phyloP scores from a whole-genome alignment of 2,329 filamentous ascomycete genomes.

The Sporothrix globosa region DNA sequence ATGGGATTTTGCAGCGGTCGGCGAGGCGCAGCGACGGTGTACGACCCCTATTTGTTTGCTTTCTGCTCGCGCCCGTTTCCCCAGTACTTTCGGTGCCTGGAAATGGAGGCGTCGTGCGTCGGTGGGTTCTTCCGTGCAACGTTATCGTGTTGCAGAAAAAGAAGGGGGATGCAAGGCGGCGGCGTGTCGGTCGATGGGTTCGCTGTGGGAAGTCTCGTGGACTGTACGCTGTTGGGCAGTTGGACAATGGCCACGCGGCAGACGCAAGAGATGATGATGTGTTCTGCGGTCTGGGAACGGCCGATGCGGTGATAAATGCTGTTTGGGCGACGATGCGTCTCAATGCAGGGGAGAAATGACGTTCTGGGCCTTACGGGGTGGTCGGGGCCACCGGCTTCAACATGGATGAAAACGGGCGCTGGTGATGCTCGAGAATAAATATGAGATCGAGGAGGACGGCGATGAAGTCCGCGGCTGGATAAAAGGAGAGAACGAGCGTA shows the following conservation, averaged over 20 bases:
- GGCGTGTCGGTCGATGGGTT: slow-evolving; percentile 2
- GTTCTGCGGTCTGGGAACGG: background rate
- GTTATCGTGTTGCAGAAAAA: slow-evolving; percentile 17
- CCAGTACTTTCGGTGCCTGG: background rate
- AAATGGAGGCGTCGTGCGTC: background rate
- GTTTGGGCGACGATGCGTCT: background rate
- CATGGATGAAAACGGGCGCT: background rate
- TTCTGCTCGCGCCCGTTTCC: background rate
- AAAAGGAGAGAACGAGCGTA: slow-evolving; percentile 5
- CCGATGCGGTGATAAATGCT: slow-evolving; percentile 7
- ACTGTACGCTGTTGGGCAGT: background rate
- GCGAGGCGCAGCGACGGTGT: slow-evolving; percentile 26
- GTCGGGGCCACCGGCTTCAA: background rate
- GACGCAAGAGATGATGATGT: slow-evolving; percentile 8
- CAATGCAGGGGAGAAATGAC: background rate
- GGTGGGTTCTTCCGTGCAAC: slow-evolving; percentile 25
- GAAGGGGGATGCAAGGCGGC: background rate
- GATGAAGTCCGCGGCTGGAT: background rate
- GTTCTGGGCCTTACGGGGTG: background rate
- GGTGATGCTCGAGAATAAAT: background rate
- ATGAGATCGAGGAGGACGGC: background rate
- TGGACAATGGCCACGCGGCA: slow-evolving; percentile 3
- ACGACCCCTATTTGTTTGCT: slow-evolving; percentile 13
- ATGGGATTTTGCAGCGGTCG: slow-evolving; percentile 1
- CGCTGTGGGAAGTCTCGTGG: background rate